phyloP scores from a whole-genome alignment of 768 basidiomycete genomes.

The Boletus pseudopeckii region DNA sequence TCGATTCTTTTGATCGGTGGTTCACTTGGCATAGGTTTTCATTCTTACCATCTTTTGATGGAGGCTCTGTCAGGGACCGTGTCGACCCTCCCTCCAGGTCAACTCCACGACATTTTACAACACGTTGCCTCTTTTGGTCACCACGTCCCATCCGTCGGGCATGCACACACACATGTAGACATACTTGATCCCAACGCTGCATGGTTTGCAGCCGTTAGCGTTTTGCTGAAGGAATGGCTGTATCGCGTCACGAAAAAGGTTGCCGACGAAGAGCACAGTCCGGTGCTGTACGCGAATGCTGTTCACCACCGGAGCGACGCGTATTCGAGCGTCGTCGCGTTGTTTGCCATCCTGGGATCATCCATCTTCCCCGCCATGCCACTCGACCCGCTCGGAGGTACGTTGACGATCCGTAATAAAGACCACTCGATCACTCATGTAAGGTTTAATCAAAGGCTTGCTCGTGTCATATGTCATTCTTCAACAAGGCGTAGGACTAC shows the following conservation, averaged over 20 bases:
- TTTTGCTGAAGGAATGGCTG: slow-evolving; percentile 88
- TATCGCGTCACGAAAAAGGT: slow-evolving; percentile 87
- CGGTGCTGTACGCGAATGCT: slow-evolving; percentile 93
- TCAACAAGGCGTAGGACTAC: slow-evolving; percentile 66
- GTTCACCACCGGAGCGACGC: slow-evolving; percentile 98
- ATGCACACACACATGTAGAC: slow-evolving; percentile 53
- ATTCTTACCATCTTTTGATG: slow-evolving; percentile 83
- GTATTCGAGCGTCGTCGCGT: slow-evolving; percentile 86
- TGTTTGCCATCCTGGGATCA: slow-evolving; percentile 89
- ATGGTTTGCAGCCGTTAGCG: slow-evolving; percentile 86
- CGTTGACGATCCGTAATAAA: slow-evolving; percentile 16
- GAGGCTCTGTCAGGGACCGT: slow-evolving; percentile 67
- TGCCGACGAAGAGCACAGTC: slow-evolving; percentile 86
- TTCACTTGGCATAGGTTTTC: slow-evolving; percentile 81
- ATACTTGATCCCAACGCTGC: slow-evolving; percentile 89
- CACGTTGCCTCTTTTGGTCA: slow-evolving; percentile 54
- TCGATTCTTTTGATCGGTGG: slow-evolving; percentile 84
- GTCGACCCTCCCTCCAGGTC: slow-evolving; percentile 60
- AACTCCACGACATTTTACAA: slow-evolving; percentile 59
- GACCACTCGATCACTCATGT: slow-evolving; percentile 4
- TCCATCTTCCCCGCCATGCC: slow-evolving; percentile 83
- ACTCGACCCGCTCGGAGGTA: slow-evolving; percentile 92
- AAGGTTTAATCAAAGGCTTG: slow-evolving; percentile 49
- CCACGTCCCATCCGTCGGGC: slow-evolving; percentile 48
- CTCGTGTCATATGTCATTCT: slow-evolving; percentile 90